These are phyloP conservation scores for Wickerhamiella musiphila DNA, from an alignment of 805 yeast species.

Conservation along the genomic window DNA sequence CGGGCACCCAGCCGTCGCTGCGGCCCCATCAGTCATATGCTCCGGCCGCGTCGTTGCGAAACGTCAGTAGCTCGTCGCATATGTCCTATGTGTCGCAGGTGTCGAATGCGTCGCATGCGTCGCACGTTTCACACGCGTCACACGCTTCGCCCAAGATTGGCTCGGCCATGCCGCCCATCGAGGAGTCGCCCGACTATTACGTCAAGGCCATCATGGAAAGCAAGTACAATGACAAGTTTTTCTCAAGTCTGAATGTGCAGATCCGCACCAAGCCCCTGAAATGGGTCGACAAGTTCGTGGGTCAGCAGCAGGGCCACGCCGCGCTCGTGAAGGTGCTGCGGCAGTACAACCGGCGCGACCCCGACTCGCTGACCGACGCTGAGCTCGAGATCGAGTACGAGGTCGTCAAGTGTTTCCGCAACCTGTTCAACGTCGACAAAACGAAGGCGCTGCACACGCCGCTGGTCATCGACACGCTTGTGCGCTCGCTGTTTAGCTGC, in stretches of 20 bases:
- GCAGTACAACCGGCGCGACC: conserved; percentile 27
- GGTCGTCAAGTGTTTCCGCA: conserved; percentile 60
- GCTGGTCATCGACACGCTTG: conserved; percentile 38
- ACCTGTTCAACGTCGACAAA: conserved; percentile 44
- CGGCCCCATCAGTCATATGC: conserved; percentile 8
- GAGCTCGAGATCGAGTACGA: conserved; percentile 54
- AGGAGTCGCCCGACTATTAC: conserved; percentile 52
- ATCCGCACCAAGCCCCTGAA: conserved; percentile 71
- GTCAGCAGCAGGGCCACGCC: conserved; percentile 58
- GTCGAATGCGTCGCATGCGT: no score
- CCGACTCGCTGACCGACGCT: conserved; percentile 23
- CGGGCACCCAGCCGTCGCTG: no score
- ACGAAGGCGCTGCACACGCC: conserved; percentile 33
- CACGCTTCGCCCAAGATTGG: no score
- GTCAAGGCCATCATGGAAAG: conserved; percentile 55
- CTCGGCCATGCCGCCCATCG: not conserved
- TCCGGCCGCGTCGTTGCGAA: conserved; percentile 13
- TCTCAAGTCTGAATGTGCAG: conserved; percentile 79
- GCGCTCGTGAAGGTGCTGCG: conserved; percentile 53
- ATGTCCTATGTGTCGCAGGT: no score
- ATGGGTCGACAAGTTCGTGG: conserved; percentile 68
- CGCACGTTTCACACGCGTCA: no score
- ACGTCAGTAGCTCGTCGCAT: no score
- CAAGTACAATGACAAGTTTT: conserved; percentile 44
- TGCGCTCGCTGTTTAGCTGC: conserved; percentile 60